These are phyloP conservation scores for Tremella mesenterica DNA, from an alignment of 768 basidiomycete genomes.

Conservation along the genomic window DNA sequence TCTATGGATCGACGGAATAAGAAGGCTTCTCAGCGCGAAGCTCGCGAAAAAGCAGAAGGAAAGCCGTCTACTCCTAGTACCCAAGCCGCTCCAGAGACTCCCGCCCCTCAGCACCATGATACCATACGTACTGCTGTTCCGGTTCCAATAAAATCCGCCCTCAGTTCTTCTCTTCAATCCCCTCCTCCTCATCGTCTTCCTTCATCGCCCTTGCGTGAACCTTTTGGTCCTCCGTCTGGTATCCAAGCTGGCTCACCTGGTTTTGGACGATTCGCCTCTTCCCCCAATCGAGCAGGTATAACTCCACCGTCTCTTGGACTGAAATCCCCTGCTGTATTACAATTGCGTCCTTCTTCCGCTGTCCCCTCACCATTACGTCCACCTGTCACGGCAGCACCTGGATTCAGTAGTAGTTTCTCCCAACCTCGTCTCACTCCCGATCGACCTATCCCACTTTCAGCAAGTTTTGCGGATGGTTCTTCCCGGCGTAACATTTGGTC, in stretches of 20 bases:
- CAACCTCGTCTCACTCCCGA: slow-evolving; percentile 10
- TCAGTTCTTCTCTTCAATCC: slow-evolving; percentile 29
- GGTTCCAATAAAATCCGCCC: slow-evolving; percentile 32
- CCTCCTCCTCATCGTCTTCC: slow-evolving; percentile 21
- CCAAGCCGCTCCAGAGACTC: slow-evolving; percentile 1
- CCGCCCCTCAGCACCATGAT: slow-evolving; percentile 52
- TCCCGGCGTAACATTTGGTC: neutral
- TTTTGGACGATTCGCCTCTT: slow-evolving; percentile 31
- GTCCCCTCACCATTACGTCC: slow-evolving; percentile 22
- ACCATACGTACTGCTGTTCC: slow-evolving; percentile 43
- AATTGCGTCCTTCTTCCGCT: slow-evolving; percentile 12
- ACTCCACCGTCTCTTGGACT: slow-evolving; percentile 47
- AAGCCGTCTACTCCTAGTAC: neutral
- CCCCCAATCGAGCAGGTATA: slow-evolving; percentile 41
- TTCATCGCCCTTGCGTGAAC: slow-evolving; percentile 35
- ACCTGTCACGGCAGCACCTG: slow-evolving; percentile 19
- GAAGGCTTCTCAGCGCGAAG: slow-evolving; percentile 42
- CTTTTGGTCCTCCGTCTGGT: slow-evolving; percentile 34
- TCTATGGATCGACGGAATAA: slow-evolving; percentile 97
- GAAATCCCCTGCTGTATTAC: slow-evolving; percentile 40
- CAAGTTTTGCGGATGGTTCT: slow-evolving; percentile 31
- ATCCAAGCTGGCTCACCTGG: slow-evolving; percentile 24
- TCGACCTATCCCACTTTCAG: slow-evolving; percentile 24
- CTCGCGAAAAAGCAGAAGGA: slow-evolving; percentile 18
- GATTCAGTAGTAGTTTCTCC: slow-evolving; percentile 30